Percentiles rank a stretch among this genome's conserved stretches.
phyloP scores from a whole-genome alignment of 2,329 filamentous ascomycete genomes.

The Chaetomiaceae sp. region DNA sequence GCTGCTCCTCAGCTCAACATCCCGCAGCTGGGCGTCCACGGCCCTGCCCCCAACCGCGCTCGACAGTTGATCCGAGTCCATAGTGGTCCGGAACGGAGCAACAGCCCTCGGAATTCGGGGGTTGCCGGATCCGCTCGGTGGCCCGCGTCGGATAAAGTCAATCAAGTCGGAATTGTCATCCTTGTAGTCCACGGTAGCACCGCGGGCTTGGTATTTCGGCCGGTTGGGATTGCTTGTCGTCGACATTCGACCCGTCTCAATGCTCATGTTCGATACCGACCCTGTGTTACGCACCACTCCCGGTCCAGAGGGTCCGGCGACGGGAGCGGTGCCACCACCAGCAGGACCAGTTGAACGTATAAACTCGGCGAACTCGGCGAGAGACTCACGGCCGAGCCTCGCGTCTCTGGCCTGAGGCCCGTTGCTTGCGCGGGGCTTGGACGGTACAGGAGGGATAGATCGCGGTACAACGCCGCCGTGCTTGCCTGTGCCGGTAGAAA shows the following conservation, averaged over 20 bases:
- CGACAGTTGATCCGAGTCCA: constrained; percentile 76
- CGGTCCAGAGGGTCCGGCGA: constrained; percentile 20
- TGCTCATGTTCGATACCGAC: constrained; percentile 34
- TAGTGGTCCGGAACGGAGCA: constrained; percentile 77
- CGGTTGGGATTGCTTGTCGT: constrained; percentile 37
- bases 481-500: constrained; percentile 25
- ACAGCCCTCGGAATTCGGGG: constrained; percentile 77
- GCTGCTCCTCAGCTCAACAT: constrained; percentile 50
- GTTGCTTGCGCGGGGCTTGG: constrained; percentile 32
- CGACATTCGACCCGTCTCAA: constrained; percentile 38
- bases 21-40: constrained; percentile 53
- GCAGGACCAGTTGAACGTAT: constrained; percentile 77
- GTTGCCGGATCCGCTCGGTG: constrained; percentile 55
- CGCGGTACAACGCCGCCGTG: constrained; percentile 30
- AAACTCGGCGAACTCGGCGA: constrained; percentile 82
- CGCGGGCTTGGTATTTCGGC: constrained; percentile 64
- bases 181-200: constrained; percentile 58
- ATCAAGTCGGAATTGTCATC: constrained; percentile 81
- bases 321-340: constrained; percentile 37
- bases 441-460: constrained; percentile 32
- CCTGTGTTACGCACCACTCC: constrained; percentile 33
- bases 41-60: constrained; percentile 51
- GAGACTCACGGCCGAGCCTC: constrained; percentile 64
- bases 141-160: constrained; percentile 89
- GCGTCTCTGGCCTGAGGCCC: constrained; percentile 62